A percentile compares a stretch with the other conserved stretches of the same genome.
Evolutionary conservation across 2,329 filamentous ascomycete genomes (phyloP).

Genomic region (Gremmenia infestans): DNA sequence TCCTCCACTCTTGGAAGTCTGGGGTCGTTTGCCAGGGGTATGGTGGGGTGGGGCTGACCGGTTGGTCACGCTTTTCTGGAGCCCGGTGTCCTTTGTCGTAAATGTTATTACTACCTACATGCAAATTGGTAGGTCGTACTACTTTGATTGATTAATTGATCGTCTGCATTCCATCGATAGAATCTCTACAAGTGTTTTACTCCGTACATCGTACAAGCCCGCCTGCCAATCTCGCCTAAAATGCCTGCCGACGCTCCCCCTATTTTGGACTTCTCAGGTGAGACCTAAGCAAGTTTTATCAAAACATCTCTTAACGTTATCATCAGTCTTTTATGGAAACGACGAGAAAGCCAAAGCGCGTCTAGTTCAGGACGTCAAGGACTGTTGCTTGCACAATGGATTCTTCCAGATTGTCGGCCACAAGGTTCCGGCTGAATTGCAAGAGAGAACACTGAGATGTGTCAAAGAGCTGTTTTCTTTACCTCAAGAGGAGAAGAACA

Average conservation of each 20-base stretch:
- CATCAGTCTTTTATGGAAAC: constrained; percentile 28
- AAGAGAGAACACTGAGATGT: constrained; percentile 35
- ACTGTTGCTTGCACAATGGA: constrained; percentile 40
- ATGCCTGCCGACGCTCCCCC: constrained; percentile 23
- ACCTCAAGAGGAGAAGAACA: constrained; percentile 39
- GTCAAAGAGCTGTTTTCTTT: constrained; percentile 43
- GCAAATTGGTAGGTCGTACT: too few species aligned
- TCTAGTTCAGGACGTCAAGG: constrained; percentile 36
- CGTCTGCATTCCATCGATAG: too few species aligned
- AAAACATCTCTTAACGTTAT: neutral
- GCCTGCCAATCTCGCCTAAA: neutral
- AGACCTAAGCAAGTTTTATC: neutral
- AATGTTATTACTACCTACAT: too few species aligned
- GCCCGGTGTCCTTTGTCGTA: neutral
- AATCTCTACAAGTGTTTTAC: too few species aligned
- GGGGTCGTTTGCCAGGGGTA: neutral
- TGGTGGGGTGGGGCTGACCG: neutral
- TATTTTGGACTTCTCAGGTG: constrained; percentile 32
- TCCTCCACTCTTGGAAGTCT: constrained; percentile 10
- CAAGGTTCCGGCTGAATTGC: constrained; percentile 36
- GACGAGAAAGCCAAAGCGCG: constrained; percentile 28
- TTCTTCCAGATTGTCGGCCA: constrained; percentile 50
- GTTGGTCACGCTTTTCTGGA: neutral
- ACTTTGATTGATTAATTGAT: too few species aligned
- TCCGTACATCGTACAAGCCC: too few species aligned